Evolutionary conservation across 2,329 filamentous ascomycete genomes (phyloP).

Genomic region (Ascochyta viciae-villosae): DNA sequence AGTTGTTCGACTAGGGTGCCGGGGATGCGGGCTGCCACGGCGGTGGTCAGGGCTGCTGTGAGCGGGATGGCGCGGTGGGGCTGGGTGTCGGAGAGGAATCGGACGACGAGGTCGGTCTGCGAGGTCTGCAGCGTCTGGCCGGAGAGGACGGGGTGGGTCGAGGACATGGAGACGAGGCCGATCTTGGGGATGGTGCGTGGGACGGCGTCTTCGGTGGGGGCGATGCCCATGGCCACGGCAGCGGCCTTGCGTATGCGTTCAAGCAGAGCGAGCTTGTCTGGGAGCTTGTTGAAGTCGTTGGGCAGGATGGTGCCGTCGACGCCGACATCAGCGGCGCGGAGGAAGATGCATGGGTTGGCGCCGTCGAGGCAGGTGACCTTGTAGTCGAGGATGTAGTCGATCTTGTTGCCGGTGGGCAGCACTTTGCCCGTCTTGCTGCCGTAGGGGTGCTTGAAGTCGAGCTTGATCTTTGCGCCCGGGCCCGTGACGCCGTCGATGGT

Average conservation of each 20-base stretch:
- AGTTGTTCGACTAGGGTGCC: constrained; percentile 47
- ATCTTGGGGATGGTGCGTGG: constrained; percentile 70
- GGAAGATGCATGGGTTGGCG: constrained; percentile 69
- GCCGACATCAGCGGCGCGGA: constrained; percentile 62
- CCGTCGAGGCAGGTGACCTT: constrained; percentile 67
- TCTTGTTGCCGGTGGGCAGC: constrained; percentile 64
- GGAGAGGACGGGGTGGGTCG: constrained; percentile 49
- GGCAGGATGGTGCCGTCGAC: constrained; percentile 61
- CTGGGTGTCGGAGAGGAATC: constrained; percentile 54
- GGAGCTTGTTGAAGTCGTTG: constrained; percentile 60
- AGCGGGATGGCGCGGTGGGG: constrained; percentile 54
- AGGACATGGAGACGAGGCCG: constrained; percentile 58
- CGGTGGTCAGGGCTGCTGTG: constrained; percentile 53
- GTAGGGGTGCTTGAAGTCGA: constrained; percentile 68
- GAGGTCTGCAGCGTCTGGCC: constrained; percentile 44
- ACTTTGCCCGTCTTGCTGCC: constrained; percentile 69
- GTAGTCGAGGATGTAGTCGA: constrained; percentile 61
- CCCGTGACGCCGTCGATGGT: constrained; percentile 70
- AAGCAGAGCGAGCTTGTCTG: constrained; percentile 58
- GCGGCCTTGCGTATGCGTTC: constrained; percentile 66
- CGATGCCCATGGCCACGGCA: constrained; percentile 68
- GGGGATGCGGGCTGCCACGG: constrained; percentile 48
- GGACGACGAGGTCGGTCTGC: constrained; percentile 50
- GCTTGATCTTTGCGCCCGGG: constrained; percentile 61
- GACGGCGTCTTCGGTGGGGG: constrained; percentile 52